Base-by-base conservation (phyloP, 257 asterid species). In the Ajuga chamaepitys region DNA sequence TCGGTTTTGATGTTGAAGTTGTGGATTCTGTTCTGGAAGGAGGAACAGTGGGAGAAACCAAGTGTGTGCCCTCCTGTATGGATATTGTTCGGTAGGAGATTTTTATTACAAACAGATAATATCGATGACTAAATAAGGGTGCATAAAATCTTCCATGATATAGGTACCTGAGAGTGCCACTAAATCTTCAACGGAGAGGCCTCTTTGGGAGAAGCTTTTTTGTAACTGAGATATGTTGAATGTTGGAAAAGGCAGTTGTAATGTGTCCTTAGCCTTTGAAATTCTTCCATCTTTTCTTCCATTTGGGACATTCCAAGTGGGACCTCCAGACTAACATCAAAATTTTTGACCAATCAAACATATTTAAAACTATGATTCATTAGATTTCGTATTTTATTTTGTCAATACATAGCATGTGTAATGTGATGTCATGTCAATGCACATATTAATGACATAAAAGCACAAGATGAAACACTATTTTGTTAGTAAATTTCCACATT, bases 21-120 rank as follows among this genome's bases (percentile, higher is more conserved):
- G 85, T 88, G 95, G 83, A 91, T 86, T 64, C 96, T 77, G 70
- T 88, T 91, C 59, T 88, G 88, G 87, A 91, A 88, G 8, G 96
- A 91, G 21, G 89, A 85, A 40, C 96, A 91, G 52, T 86, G 96
- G 63, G 98, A 80, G 78, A 91, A 91, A 7, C 96, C 98, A 0
- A 88, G 85, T 3, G 95, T 91, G 72, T 91, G 98, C 3, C 96
- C 98, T 77, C 98, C 96, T 91, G 80, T 59, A 74, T 18, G 16
- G 2, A 11, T 10, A 20, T 4, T 11, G 5, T 41, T 41, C 1
- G 20, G 6, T 14, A 44, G 34, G 34, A n/a, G n/a, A 28, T 28
- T 28, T 28, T 28, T n/a, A n/a, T n/a, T 28, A 5, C 34, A 28
- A 2, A 2, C 34, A 28, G 34, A 5, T 28, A n/a, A n/a, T n/a